Conservation (phyloP, 225 moss, liverwort and hornwort species). For the Sphagnum tenellum region DNA sequence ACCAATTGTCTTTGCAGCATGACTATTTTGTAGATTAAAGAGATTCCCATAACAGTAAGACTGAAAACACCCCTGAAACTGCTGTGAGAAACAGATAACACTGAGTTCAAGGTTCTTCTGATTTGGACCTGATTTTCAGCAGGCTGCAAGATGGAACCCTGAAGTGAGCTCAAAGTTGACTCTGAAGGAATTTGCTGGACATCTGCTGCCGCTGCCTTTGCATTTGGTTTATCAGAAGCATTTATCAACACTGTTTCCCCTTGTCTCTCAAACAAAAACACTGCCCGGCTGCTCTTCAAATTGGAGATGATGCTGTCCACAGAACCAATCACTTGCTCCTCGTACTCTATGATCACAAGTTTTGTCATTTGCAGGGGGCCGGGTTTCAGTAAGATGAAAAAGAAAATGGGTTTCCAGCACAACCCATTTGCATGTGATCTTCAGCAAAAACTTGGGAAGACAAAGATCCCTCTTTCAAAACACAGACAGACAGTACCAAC, state of each 20-base stretch:
- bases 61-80: not conserved
- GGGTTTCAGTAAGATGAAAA: no score
- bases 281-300: slow-evolving; percentile 47
- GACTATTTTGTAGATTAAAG: no score
- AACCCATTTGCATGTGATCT: no score
- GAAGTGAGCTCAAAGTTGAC: slow-evolving; percentile 51
- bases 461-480: no score
- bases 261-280: slow-evolving; percentile 55
- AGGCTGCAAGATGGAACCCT: slow-evolving; percentile 38
- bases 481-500: no score
- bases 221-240: slow-evolving; percentile 19
- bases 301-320: slow-evolving; percentile 39
- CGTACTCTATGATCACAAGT: slow-evolving; percentile 31
- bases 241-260: slow-evolving; percentile 44
- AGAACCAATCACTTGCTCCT: slow-evolving; percentile 45
- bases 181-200: slow-evolving; percentile 27
- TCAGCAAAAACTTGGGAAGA: no score
- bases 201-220: slow-evolving; percentile 3
- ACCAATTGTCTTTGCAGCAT: no score
- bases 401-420: no score
- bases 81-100: not conserved
- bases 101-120: not conserved
- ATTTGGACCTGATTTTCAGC: slow-evolving; percentile 41
- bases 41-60: not conserved
- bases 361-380: no score